These are phyloP conservation scores for Epicoccum nigrum DNA, from an alignment of 2,329 filamentous ascomycete genomes.

Conservation along the genomic window DNA sequence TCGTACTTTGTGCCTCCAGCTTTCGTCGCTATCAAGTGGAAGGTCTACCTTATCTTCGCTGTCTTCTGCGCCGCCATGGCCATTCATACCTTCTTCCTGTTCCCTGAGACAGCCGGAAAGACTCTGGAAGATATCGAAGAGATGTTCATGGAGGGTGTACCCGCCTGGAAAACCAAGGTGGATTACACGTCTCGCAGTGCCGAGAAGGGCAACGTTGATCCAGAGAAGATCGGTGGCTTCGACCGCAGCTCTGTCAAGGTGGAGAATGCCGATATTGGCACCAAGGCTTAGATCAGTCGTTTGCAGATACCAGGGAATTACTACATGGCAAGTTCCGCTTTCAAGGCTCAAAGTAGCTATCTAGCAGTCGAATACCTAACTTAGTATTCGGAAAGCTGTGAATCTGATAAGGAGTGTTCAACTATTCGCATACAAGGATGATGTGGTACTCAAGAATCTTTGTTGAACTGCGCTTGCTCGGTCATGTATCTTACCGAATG, in stretches of 20 bases:
- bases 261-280: constrained; percentile 8
- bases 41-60: constrained; percentile 77
- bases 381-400: too few species aligned
- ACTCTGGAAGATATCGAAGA: constrained; percentile 79
- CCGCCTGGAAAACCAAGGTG: constrained; percentile 61
- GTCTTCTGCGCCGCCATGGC: constrained; percentile 72
- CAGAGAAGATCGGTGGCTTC: constrained; percentile 28
- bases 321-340: too few species aligned
- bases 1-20: constrained; percentile 62
- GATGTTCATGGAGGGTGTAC: constrained; percentile 65
- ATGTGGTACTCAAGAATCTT: too few species aligned
- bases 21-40: constrained; percentile 63
- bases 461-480: too few species aligned
- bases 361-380: too few species aligned
- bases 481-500: too few species aligned
- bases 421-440: too few species aligned
- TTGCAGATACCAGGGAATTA: too few species aligned
- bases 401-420: too few species aligned
- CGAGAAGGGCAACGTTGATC: constrained; percentile 33
- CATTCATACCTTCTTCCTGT: constrained; percentile 70
- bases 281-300: constrained; percentile 1
- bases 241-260: constrained; percentile 13
- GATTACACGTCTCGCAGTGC: constrained; percentile 33
- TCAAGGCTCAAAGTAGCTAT: too few species aligned
- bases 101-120: constrained; percentile 73